Evolutionary conservation across 2,329 filamentous ascomycete genomes (phyloP).

Genomic region (Microsporum ferrugineum): DNA sequence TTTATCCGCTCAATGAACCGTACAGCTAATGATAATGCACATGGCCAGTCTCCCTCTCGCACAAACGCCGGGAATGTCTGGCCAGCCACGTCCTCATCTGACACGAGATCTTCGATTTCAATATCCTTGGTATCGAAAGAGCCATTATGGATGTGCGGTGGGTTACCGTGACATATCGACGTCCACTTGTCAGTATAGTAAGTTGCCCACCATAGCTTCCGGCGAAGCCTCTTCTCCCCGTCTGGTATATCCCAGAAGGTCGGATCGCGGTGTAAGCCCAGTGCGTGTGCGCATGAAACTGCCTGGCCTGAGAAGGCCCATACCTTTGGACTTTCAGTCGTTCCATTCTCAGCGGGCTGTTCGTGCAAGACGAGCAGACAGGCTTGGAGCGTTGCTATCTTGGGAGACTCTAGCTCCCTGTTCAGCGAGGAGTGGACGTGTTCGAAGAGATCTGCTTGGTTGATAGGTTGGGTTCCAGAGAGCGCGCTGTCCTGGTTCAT

Average conservation of each 20-base stretch:
- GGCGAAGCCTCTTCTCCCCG: slow-evolving; percentile 1
- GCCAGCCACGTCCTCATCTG: neutral
- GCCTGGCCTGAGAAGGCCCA: neutral
- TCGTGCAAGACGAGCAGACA: slow-evolving; percentile 1
- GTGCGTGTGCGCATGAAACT: neutral
- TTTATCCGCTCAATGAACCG: slow-evolving; percentile 1
- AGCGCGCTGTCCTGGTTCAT: neutral
- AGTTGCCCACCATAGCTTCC: slow-evolving; percentile 4
- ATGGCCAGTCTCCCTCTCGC: neutral
- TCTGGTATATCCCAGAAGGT: slow-evolving; percentile 1
- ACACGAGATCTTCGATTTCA: slow-evolving; percentile 3
- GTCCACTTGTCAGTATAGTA: slow-evolving; percentile 4
- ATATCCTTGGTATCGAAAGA: slow-evolving; percentile 1
- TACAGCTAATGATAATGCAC: neutral
- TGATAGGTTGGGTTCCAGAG: neutral
- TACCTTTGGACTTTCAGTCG: neutral
- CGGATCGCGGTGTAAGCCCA: slow-evolving; percentile 4
- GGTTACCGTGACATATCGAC: neutral
- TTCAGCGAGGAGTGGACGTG: neutral
- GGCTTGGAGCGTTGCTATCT: neutral
- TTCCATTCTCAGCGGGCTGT: neutral
- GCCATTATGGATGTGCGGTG: neutral
- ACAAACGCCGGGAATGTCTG: neutral
- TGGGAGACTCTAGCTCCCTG: neutral
- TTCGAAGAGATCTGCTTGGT: neutral